These are phyloP conservation scores for Myrica gale DNA, from an alignment of 306 rosid species.

Conservation along the genomic window DNA sequence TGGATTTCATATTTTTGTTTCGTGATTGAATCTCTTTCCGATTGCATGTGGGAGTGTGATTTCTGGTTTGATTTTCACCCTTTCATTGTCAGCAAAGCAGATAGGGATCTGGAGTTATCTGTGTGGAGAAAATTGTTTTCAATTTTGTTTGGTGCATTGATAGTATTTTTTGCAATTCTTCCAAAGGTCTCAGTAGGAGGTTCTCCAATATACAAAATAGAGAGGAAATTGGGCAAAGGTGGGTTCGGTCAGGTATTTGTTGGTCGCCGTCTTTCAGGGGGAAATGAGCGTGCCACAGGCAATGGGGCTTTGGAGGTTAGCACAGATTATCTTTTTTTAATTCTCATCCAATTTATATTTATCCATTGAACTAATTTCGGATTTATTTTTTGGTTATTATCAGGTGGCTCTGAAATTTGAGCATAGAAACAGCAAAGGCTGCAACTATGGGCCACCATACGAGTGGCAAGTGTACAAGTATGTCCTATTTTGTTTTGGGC, in stretches of 20 bases:
- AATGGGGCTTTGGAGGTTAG: constrained; percentile 74
- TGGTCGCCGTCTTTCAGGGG: constrained; percentile 75
- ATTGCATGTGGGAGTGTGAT: too few relatives aligned
- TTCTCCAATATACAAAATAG: constrained; percentile 74
- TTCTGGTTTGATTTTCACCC: background rate
- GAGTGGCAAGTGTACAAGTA: constrained; percentile 99
- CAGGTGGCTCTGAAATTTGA: constrained; percentile 97
- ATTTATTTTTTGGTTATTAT: constrained; percentile 26
- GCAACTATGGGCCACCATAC: constrained; percentile 88
- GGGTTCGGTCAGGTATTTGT: constrained; percentile 97
- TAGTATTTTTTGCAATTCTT: constrained; percentile 5
- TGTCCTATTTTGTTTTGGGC: constrained; percentile 19
- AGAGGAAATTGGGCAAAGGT: constrained; percentile 83
- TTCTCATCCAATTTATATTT: background rate
- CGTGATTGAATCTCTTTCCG: too few relatives aligned
- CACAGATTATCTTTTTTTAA: constrained; percentile 14
- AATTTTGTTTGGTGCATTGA: background rate
- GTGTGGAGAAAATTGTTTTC: background rate
- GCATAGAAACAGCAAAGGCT: constrained; percentile 95
- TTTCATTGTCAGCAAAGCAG: constrained; percentile 8
- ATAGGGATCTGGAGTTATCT: background rate
- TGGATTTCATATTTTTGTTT: too few relatives aligned
- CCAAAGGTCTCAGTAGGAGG: constrained; percentile 88
- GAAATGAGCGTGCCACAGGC: constrained; percentile 67
- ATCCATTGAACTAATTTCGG: background rate